Percentiles rank a stretch among this genome's conserved stretches.
Conservation (phyloP, 1,284 basidiomycete genomes). For the Malassezia caprae region DNA sequence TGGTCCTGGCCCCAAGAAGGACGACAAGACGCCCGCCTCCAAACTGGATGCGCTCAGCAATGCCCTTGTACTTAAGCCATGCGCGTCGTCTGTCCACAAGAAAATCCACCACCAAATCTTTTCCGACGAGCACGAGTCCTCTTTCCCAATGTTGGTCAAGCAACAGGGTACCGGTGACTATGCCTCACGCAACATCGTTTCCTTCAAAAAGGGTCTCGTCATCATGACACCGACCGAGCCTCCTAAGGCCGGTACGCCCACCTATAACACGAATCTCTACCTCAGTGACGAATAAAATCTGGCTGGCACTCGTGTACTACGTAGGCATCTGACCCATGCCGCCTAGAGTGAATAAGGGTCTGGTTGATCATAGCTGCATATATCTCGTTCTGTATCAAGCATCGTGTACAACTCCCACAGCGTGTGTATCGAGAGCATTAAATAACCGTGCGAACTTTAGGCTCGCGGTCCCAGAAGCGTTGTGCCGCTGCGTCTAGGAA, state of each 20-base stretch:
- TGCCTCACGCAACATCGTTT: neutral
- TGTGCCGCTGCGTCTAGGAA: neutral
- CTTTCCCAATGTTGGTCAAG: neutral
- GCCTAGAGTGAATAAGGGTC: neutral
- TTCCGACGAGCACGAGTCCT: neutral
- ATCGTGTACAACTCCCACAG: too few species aligned
- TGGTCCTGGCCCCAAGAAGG: neutral
- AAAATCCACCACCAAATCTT: neutral
- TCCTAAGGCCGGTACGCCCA: neutral
- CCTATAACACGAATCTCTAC: neutral
- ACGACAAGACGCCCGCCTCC: neutral
- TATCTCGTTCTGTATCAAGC: too few species aligned
- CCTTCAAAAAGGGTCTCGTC: neutral
- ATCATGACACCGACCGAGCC: neutral
- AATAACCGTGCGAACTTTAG: neutral
- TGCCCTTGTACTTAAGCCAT: neutral
- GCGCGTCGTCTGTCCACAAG: neutral
- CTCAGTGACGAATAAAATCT: neutral
- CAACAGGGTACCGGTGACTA: neutral
- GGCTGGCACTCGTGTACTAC: neutral
- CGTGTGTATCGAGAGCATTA: too few species aligned
- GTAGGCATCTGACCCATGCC: neutral
- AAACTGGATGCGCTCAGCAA: neutral
- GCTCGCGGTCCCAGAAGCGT: conserved; percentile 10
- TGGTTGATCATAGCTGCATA: neutral